Base-by-base conservation (phyloP, 805 yeast species). In the Huiozyma sinensis region DNA sequence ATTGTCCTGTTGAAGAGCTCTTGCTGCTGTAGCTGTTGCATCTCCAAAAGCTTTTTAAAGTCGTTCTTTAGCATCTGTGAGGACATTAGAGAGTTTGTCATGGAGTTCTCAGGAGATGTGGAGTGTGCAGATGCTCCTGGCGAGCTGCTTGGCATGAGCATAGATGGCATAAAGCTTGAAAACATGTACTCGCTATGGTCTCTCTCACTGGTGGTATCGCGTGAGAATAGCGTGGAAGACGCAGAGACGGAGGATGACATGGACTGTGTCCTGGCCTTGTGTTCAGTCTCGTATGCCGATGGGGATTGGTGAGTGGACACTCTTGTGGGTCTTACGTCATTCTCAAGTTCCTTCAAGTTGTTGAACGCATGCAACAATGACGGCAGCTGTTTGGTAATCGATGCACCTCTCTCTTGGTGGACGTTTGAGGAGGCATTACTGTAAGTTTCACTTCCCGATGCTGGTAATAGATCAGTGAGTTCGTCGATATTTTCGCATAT, bases 321-420 rank as follows among this genome's bases (percentile, higher is more conserved):
- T 32, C 34, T 32, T 27, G 29, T 60, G n/a, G 36, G n/a, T 41
- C 53, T 56, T 10, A 70, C 50, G 44, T 78, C 85, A 49, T 73
- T 73, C 45, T 77, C 82, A 11, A 77, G 62, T 33, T 69, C 73
- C 49, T 70, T 76, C 3, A 81, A 83, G 47, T 77, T 75, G 56
- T 76, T 73, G 54, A 81, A 82, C 12, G 86, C 88, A 24, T 75
- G 68, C 72, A 81, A 67, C 53, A 82, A 60, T 46, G 72, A 72
- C 1, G 90, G 90, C 48, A 82, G 57, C 55, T 81, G 84, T 41
- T 78, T 82, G 1, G 79, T 55, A 11, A 82, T 64, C n/a, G 33
- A 11, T 11, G n/a, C n/a, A 3, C n/a, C n/a, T 8, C 33, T 31
- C 33, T 17, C 24, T 17, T 17, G 24, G 24, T 2, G 4, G 24